Base-by-base conservation (phyloP, 2,329 filamentous ascomycete genomes). In the Ophiocordyceps camponoti-leonardi region DNA sequence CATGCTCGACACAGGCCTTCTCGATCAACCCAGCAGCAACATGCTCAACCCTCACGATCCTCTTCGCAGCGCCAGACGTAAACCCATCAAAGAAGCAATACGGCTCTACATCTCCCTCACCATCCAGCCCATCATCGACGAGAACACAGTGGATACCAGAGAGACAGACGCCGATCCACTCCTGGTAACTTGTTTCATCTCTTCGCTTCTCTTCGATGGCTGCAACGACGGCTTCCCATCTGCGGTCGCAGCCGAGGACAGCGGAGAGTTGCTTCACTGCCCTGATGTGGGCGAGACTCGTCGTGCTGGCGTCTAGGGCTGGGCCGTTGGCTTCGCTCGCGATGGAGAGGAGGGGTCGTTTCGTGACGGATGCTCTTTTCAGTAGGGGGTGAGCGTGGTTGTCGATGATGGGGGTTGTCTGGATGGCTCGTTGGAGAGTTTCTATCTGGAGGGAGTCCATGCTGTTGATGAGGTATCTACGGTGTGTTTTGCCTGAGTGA, bases 11-110 rank as follows among this genome's bases (percentile, higher is more conserved):
- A 42, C 63, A 62, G 14, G 65, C 58, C 10, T 69, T 59, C 22
- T 73, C 63, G 51, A 81, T 68, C 50, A 86, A 66, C 11, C 73
- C 65, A 33, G 78, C 75, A 0, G 83, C 84, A 2, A 88, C 57
- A 1, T 76, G 71, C 61, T 93, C 86, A 50, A 93, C 83, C 10
- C 85, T 74, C 18, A 90, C 77, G 45, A 93, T 86, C 23, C 83
- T 75, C 59, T 78, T 83, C 53, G 77, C 83, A 8, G 71, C 65
- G 45, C 74, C 75, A 19, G 68, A 65, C 0, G 79, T 80, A 51
- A 83, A 83, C 20, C 68, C 63, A 56, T 82, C 71, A 56, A 86
- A 80, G 73, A 77, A 83, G 6, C 64, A 56, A 52, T 77, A 83
- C 0, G 67, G 58, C 51, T 83, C 72, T 2, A 76, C 71, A 19